phyloP scores from a whole-genome alignment of 2,329 filamentous ascomycete species.

The Ciborinia camelliae region DNA sequence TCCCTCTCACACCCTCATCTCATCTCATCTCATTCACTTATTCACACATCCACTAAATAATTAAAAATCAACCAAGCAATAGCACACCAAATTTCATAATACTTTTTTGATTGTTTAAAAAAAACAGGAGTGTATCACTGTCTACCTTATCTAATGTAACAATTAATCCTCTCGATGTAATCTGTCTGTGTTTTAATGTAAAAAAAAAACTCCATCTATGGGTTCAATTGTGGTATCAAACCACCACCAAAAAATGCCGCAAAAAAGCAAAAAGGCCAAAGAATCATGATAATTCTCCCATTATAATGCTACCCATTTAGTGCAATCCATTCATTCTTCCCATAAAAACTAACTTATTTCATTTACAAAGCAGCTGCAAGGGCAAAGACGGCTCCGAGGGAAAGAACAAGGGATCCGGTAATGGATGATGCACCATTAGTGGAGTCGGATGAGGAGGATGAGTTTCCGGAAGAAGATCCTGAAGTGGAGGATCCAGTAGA shows the following conservation, averaged over 20 bases:
- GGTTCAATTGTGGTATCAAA: constrained; percentile 3
- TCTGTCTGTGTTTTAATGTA: constrained; percentile 12
- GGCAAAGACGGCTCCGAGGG: constrained; percentile 15
- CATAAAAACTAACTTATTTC: background rate
- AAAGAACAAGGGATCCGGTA: constrained; percentile 18
- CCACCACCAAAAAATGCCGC: constrained; percentile 8
- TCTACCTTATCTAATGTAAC: background rate
- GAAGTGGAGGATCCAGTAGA: constrained; percentile 17
- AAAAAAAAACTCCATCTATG: constrained; percentile 14
- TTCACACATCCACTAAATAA: no score
- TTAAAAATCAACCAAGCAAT: no score
- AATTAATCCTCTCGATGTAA: constrained; percentile 2
- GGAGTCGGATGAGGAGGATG: constrained; percentile 18
- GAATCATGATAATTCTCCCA: background rate
- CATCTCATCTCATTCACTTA: no score
- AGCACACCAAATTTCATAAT: no score
- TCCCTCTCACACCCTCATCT: no score
- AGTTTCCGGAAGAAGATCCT: constrained; percentile 7
- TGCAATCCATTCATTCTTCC: background rate
- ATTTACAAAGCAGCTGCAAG: constrained; percentile 18
- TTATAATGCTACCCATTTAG: constrained; percentile 7
- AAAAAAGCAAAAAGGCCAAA: constrained; percentile 6
- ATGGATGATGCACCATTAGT: constrained; percentile 20
- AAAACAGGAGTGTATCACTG: background rate
- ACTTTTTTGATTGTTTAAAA: background rate